A percentile compares a stretch with the other conserved stretches of the same genome.
phyloP scores from a whole-genome alignment of 768 basidiomycete genomes.

The Suillus brevipes region DNA sequence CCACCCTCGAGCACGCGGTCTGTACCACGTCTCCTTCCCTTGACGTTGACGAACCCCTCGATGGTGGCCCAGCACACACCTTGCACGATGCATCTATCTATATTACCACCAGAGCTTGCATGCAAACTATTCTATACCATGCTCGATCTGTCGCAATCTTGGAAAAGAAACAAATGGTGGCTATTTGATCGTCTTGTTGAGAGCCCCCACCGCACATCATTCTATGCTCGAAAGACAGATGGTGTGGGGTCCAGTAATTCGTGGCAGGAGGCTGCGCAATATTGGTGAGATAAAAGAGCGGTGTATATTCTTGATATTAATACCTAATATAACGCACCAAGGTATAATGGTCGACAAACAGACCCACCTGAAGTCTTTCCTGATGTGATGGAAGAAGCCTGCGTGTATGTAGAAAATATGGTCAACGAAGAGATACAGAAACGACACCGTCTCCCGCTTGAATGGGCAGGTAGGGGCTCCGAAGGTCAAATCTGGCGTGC shows the following conservation, averaged over 20 bases:
- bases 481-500: conserved; percentile 59
- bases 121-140: conserved; percentile 73
- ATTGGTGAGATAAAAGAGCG: conserved; percentile 50
- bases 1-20: conserved; percentile 41
- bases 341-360: conserved; percentile 78
- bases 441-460: conserved; percentile 59
- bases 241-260: conserved; percentile 44
- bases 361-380: conserved; percentile 60
- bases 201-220: conserved; percentile 81
- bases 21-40: conserved; percentile 48
- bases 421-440: conserved; percentile 72
- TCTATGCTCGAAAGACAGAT: conserved; percentile 60
- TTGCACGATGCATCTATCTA: conserved; percentile 68
- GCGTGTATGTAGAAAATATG: conserved; percentile 61
- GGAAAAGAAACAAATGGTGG: conserved; percentile 84
- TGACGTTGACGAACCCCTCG: conserved; percentile 60
- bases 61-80: conserved; percentile 71
- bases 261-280: conserved; percentile 75
- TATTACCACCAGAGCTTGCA: conserved; percentile 75
- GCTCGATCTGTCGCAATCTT: conserved; percentile 57
- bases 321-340: conserved; percentile 28
- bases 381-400: conserved; percentile 76
- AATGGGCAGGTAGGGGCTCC: conserved; percentile 53
- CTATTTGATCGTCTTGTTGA: conserved; percentile 80
- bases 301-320: neutral